These are phyloP conservation scores for Cystobasidium sp. DNA, from an alignment of 1,284 basidiomycete species.

Conservation along the genomic window DNA sequence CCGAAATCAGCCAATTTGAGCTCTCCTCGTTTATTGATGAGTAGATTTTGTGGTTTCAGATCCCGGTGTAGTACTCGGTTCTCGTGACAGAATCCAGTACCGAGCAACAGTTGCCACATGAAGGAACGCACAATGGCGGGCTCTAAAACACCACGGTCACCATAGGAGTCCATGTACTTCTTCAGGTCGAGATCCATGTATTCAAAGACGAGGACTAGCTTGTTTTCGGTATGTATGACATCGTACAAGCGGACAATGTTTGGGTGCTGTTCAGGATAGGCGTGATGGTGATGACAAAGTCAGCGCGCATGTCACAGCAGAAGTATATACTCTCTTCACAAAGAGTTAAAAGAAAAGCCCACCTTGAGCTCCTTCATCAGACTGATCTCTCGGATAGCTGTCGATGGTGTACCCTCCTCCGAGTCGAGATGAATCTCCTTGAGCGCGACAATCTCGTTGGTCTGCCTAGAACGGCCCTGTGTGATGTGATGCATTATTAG, in stretches of 20 bases:
- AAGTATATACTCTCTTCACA: no score
- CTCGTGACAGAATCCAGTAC: slow-evolving; percentile 98
- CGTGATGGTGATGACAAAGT: not conserved
- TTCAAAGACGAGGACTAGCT: slow-evolving; percentile 98
- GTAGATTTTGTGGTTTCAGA: slow-evolving; percentile 94
- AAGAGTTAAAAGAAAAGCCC: not conserved
- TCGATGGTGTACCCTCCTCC: slow-evolving; percentile 92
- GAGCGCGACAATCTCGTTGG: slow-evolving; percentile 80
- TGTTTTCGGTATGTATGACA: slow-evolving; percentile 97
- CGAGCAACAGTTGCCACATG: slow-evolving; percentile 96
- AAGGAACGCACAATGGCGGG: slow-evolving; percentile 92
- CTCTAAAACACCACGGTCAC: slow-evolving; percentile 91
- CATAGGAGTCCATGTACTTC: slow-evolving; percentile 99
- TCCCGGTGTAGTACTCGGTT: slow-evolving; percentile 97
- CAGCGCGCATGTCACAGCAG: not conserved
- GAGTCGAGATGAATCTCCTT: slow-evolving; percentile 75
- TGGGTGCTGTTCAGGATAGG: slow-evolving; percentile 63
- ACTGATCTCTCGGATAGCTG: slow-evolving; percentile 91
- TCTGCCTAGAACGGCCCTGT: slow-evolving; percentile 65
- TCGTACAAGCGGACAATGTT: slow-evolving; percentile 96
- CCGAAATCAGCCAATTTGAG: slow-evolving; percentile 84
- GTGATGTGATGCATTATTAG: not conserved
- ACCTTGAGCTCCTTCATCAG: slow-evolving; percentile 92
- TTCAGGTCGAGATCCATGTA: slow-evolving; percentile 98
- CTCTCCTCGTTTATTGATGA: slow-evolving; percentile 96